Conservation (phyloP, 768 basidiomycete genomes). For the Leccinum subgranulosum region DNA sequence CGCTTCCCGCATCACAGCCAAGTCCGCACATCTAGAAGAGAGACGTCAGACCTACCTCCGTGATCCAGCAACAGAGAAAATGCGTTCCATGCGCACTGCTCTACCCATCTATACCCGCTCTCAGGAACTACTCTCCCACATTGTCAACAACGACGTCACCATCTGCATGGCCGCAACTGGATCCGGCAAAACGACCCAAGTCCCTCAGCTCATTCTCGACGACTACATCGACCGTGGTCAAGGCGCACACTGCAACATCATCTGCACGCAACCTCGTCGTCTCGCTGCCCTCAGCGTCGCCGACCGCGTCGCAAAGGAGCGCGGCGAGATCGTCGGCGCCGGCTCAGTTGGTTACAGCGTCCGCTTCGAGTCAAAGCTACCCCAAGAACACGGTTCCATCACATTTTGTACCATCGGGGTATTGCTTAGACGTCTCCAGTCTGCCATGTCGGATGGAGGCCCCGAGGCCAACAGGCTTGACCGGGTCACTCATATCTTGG, state of each 20-base stretch:
- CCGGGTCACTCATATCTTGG: constrained; percentile 82
- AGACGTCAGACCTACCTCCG: constrained; percentile 56
- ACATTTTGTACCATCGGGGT: constrained; percentile 94
- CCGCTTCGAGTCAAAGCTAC: constrained; percentile 80
- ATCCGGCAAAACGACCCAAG: constrained; percentile 92
- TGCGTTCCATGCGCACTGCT: constrained; percentile 62
- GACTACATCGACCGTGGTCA: constrained; percentile 73
- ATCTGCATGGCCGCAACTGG: constrained; percentile 89
- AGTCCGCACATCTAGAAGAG: constrained; percentile 55
- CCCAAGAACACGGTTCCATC: constrained; percentile 77
- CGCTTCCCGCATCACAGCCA: constrained; percentile 34
- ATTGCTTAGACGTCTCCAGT: constrained; percentile 83
- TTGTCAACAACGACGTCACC: constrained; percentile 77
- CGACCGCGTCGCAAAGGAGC: constrained; percentile 85
- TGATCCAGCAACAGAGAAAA: constrained; percentile 57
- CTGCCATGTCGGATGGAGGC: constrained; percentile 51
- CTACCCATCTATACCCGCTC: constrained; percentile 77
- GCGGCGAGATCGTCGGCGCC: constrained; percentile 66
- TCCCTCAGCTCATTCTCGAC: constrained; percentile 90
- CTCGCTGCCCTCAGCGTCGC: constrained; percentile 92
- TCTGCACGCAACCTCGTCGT: constrained; percentile 92
- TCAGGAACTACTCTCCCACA: constrained; percentile 61
- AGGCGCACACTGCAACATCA: constrained; percentile 82
- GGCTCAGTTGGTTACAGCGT: constrained; percentile 86
- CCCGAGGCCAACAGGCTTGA: constrained; percentile 49